Evolutionary conservation across 2,329 filamentous ascomycete genomes (phyloP).

Genomic region (Chaetothyriales sp.): DNA sequence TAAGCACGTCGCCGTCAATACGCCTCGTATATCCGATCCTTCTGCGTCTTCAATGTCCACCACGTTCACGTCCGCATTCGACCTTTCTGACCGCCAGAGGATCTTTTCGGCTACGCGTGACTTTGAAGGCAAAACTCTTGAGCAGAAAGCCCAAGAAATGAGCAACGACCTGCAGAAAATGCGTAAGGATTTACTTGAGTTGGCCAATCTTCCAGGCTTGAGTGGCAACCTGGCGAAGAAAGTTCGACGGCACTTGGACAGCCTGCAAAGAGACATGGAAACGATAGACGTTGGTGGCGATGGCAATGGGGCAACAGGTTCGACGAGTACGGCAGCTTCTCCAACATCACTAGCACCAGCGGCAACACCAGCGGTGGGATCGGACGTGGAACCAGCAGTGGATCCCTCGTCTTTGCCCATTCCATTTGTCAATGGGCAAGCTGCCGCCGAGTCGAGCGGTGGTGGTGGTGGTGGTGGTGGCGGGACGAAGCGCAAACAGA

Average conservation of each 20-base stretch:
- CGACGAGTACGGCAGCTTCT: not conserved
- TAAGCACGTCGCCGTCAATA: slow-evolving; percentile 1
- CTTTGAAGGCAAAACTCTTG: not conserved
- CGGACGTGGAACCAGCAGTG: too few relatives aligned
- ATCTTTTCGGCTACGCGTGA: not conserved
- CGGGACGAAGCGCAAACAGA: not conserved
- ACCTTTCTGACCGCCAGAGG: not conserved
- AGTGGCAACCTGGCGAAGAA: not conserved
- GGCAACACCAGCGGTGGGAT: not conserved
- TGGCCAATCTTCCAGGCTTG: not conserved
- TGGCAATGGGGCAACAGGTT: not conserved
- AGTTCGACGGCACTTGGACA: not conserved
- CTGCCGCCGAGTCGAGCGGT: not conserved
- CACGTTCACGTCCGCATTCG: not conserved
- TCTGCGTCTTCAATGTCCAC: not conserved
- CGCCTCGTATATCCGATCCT: not conserved
- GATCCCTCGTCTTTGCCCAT: not conserved
- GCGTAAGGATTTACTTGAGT: not conserved
- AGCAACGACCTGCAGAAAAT: not conserved
- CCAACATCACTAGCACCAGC: not conserved
- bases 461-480: not conserved
- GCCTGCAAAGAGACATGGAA: not conserved
- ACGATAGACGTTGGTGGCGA: not conserved
- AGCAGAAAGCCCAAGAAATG: not conserved
- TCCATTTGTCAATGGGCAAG: not conserved